Conservation (phyloP, 78 protist genomes). For the slime mould (Dictyostelium discoideum) region DNA sequence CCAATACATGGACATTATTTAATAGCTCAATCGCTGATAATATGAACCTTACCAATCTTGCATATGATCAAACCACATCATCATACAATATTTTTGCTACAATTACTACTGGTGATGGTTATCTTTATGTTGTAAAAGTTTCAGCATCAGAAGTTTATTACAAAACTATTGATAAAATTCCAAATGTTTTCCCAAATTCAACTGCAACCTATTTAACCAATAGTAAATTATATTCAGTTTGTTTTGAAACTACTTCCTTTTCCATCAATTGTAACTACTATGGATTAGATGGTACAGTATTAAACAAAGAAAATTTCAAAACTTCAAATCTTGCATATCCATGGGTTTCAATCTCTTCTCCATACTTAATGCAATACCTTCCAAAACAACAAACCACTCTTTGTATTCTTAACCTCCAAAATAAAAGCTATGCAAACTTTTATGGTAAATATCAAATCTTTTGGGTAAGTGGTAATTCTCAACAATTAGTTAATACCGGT, state of each 20-base stretch:
- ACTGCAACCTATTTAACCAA: not conserved
- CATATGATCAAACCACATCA: not conserved
- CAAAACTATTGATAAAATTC: not conserved
- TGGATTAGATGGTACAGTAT: not conserved
- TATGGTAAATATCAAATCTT: not conserved
- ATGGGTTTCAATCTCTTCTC: not conserved
- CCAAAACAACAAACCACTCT: not conserved
- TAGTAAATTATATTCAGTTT: not conserved
- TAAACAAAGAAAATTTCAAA: not conserved
- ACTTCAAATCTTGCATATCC: not conserved
- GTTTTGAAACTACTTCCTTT: not conserved
- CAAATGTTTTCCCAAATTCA: not conserved
- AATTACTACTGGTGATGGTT: not conserved
- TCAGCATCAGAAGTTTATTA: not conserved
- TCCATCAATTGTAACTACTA: not conserved
- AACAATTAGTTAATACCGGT: not conserved
- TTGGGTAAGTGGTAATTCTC: not conserved
- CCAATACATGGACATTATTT: not conserved
- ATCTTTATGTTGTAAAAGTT: not conserved
- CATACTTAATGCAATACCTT: not conserved
- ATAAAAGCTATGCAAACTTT: not conserved
- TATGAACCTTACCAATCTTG: not conserved
- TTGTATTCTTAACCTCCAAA: not conserved
- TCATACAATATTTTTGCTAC: not conserved
- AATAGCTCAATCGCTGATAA: not conserved